Conservation (phyloP, 257 asterid species). For the Paulownia fortunei region DNA sequence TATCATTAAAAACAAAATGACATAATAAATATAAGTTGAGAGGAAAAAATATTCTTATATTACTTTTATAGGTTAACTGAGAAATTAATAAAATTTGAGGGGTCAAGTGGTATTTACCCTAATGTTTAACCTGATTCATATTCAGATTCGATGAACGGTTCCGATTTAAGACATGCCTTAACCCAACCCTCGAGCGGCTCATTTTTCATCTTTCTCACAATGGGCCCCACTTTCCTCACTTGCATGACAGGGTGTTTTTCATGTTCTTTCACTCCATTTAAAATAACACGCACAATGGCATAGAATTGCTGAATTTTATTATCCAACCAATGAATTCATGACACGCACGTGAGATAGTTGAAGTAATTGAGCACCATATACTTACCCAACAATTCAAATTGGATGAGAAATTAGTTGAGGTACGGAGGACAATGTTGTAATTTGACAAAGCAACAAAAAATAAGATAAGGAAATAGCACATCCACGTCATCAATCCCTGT, state of each 20-base stretch:
- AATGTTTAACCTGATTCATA: too few relatives aligned
- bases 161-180: too few relatives aligned
- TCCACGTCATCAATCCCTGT: conserved; percentile 70
- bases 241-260: not conserved
- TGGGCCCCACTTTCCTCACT: not conserved
- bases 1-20: too few relatives aligned
- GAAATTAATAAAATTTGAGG: too few relatives aligned
- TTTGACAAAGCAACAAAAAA: not conserved
- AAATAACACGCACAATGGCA: not conserved
- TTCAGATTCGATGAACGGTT: too few relatives aligned
- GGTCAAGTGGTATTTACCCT: too few relatives aligned
- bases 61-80: too few relatives aligned
- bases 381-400: conserved; percentile 10
- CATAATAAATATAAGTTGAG: too few relatives aligned
- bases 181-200: too few relatives aligned
- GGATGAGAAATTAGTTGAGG: not conserved
- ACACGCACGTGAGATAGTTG: not conserved
- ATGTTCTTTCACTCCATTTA: not conserved
- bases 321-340: not conserved
- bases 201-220: not conserved
- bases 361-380: not conserved
- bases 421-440: conserved; percentile 19
- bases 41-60: too few relatives aligned
- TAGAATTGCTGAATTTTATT: not conserved
- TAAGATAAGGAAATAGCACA: conserved; percentile 40